These are phyloP conservation scores for Xylariaceae sp. DNA, from an alignment of 2,329 filamentous ascomycete species.

Conservation along the genomic window DNA sequence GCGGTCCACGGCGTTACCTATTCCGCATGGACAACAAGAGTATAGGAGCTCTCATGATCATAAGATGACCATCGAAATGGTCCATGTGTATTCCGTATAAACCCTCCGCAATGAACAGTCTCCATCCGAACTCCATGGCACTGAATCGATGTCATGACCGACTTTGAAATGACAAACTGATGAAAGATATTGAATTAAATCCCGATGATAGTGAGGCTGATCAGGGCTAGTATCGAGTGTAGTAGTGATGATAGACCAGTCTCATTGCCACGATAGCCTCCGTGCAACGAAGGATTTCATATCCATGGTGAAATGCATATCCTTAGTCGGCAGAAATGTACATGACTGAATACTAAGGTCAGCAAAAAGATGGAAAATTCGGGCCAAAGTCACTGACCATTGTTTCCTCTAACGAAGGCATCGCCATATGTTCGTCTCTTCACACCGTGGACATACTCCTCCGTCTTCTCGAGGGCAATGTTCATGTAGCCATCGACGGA, in stretches of 20 bases:
- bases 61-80: neutral
- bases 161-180: neutral
- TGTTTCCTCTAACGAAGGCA: constrained; percentile 93
- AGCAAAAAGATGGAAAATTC: constrained; percentile 15
- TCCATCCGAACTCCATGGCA: neutral
- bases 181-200: neutral
- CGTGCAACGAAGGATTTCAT: neutral
- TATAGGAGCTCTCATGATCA: constrained; percentile 31
- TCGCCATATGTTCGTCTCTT: constrained; percentile 83
- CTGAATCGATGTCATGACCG: neutral
- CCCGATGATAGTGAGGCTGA: neutral
- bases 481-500: constrained; percentile 99
- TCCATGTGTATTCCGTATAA: neutral
- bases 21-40: constrained; percentile 55
- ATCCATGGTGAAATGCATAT: neutral
- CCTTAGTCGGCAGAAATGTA: constrained; percentile 62
- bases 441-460: constrained; percentile 82
- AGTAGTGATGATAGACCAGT: neutral
- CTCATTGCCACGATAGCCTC: neutral
- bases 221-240: neutral
- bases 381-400: constrained; percentile 52
- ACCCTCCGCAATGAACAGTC: neutral
- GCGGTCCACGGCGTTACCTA: constrained; percentile 60
- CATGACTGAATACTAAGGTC: constrained; percentile 48
- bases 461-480: constrained; percentile 92